Base-by-base conservation (phyloP, 2,329 filamentous ascomycete genomes). In the Bipolaris bicolor region DNA sequence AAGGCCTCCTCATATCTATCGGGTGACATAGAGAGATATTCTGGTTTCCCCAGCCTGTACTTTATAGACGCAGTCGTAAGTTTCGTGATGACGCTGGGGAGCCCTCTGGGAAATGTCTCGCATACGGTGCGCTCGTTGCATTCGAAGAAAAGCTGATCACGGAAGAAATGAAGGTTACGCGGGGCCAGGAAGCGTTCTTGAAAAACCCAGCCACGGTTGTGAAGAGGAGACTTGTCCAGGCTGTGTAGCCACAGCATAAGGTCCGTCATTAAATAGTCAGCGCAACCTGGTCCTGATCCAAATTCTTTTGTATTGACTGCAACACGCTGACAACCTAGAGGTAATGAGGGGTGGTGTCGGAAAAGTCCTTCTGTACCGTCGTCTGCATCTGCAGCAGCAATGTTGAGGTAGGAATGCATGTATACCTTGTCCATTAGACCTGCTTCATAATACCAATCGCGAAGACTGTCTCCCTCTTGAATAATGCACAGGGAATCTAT, bases 111-210 rank as follows among this genome's bases (percentile, higher is more conserved):
- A 48, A 57, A 57, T 0, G 49, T 43, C 41, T 67, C 59, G 33
- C 52, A 55, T 10, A 51, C 53, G 5, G 11, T 24, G 15, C 29
- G 33, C 34, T 52, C 31, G 11, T 40, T 29, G 16, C 66, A 69
- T 39, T 69, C 67, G 64, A 62, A 68, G 31, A 65, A 61, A 13
- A 68, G 43, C 31, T 68, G 58, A 13, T 39, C 13, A 3, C 45
- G 31, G 7, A 60, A 44, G 36, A 63, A 67, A 43, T 70, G 49
- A 2, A 67, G 45, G 22, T 64, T 20, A 3, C 67, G 58, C 0
- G 61, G 62, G 7, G 64, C 52, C 22, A 69, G 55, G 9, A 64
- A 22, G 7, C 59, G 56, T 40, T 68, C 64, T 49, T 63, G 57
- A 13, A 60, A 44, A 9, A 66, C 52, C 55, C 61, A 64, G 3